phyloP scores from a whole-genome alignment of 1,284 basidiomycete species.

The Ustilago cynodontis region DNA sequence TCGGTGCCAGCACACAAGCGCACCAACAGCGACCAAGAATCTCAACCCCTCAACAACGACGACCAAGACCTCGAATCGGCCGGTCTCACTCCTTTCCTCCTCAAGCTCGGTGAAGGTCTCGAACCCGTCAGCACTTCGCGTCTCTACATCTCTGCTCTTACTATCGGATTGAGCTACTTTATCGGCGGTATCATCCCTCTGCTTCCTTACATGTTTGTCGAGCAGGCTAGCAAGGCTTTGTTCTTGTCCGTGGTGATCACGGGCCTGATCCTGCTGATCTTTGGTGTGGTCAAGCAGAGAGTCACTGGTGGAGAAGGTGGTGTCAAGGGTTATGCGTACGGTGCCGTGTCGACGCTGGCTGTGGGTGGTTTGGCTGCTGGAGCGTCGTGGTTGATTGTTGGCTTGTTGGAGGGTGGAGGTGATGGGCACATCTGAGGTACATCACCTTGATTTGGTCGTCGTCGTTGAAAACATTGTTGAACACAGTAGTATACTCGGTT shows the following conservation, averaged over 20 bases:
- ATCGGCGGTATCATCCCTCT: slow-evolving; percentile 62
- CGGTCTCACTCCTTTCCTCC: slow-evolving; percentile 63
- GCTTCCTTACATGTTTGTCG: slow-evolving; percentile 62
- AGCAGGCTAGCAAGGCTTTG: slow-evolving; percentile 49
- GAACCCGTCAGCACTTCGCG: slow-evolving; percentile 61
- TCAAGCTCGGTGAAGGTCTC: slow-evolving; percentile 58
- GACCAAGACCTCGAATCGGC: slow-evolving; percentile 37
- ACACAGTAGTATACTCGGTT: too few relatives aligned
- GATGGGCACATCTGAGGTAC: slow-evolving; percentile 22
- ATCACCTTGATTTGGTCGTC: background rate
- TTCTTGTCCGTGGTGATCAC: slow-evolving; percentile 58
- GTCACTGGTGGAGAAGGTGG: slow-evolving; percentile 57
- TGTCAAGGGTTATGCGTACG: slow-evolving; percentile 75
- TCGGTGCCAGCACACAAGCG: slow-evolving; percentile 16
- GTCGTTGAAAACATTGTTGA: background rate
- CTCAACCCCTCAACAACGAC: slow-evolving; percentile 16
- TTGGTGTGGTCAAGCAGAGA: slow-evolving; percentile 63
- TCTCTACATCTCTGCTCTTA: slow-evolving; percentile 57
- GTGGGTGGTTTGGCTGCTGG: slow-evolving; percentile 91
- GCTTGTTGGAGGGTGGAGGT: slow-evolving; percentile 75
- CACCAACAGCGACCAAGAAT: slow-evolving; percentile 22
- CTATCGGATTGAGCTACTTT: slow-evolving; percentile 62
- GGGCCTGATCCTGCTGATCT: slow-evolving; percentile 58
- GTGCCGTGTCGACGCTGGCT: slow-evolving; percentile 86
- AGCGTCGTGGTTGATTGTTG: slow-evolving; percentile 87